phyloP scores from a whole-genome alignment of 2,329 filamentous ascomycete genomes.

The Leptoxyphium fumago region DNA sequence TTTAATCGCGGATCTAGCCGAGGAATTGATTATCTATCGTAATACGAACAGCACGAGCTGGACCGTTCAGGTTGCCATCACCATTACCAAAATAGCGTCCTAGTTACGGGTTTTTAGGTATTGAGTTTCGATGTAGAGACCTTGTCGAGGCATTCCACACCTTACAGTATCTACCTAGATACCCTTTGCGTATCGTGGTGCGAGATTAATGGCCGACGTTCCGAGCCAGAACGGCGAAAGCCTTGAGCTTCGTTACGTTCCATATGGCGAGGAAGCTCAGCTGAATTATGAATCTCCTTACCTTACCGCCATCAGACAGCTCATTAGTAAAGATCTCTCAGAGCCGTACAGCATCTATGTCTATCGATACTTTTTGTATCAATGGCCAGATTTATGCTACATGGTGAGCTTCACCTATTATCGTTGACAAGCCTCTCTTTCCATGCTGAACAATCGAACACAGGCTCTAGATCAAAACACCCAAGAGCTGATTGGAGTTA shows the following conservation, averaged over 20 bases:
- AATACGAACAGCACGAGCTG: no score
- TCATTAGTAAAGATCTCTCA: conserved; percentile 92
- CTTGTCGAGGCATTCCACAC: no score
- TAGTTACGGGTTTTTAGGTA: no score
- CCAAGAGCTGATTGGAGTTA: conserved; percentile 62
- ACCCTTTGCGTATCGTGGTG: no score
- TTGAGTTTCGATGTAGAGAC: no score
- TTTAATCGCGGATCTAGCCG: neutral
- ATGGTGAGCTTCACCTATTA: conserved; percentile 43
- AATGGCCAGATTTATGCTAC: conserved; percentile 96
- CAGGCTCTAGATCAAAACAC: conserved; percentile 23
- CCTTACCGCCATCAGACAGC: conserved; percentile 71
- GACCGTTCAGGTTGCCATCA: no score
- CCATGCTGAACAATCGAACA: neutral
- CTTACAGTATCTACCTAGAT: no score
- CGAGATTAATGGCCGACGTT: neutral
- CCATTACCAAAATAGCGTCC: no score
- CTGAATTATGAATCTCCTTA: conserved; percentile 43
- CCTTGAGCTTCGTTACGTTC: conserved; percentile 36
- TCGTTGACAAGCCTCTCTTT: no score
- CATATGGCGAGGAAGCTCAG: conserved; percentile 36
- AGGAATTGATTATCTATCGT: no score
- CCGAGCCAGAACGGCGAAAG: neutral
- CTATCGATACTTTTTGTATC: conserved; percentile 92
- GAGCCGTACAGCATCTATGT: conserved; percentile 99